Evolutionary conservation across 495 filamentous ascomycete genomes (phyloP).

Genomic region (Penicillium simplicissimum): DNA sequence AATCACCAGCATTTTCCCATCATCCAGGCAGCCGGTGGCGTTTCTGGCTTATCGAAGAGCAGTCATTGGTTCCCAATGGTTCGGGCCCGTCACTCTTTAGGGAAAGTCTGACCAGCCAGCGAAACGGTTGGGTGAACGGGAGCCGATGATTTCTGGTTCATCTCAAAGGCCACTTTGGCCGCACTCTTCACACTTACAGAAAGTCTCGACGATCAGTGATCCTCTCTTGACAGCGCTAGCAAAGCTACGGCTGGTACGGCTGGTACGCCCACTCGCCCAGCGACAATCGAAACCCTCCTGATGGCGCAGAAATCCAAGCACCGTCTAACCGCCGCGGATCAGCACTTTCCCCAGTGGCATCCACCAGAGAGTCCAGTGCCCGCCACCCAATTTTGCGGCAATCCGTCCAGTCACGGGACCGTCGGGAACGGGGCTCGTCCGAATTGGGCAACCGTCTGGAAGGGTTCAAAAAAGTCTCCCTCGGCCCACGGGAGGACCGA

Average conservation of each 20-base stretch:
- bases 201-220: not conserved
- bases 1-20: not conserved
- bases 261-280: not conserved
- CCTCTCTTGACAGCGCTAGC: not conserved
- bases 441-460: not conserved
- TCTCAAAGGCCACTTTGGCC: too few species aligned
- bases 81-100: too few species aligned
- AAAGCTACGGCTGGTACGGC: not conserved
- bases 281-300: not conserved
- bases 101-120: not conserved
- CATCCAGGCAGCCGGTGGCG: conserved; percentile 16
- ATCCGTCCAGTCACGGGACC: not conserved
- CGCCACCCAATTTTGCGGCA: not conserved
- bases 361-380: not conserved
- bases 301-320: not conserved
- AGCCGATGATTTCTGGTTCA: too few species aligned
- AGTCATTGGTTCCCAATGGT: not conserved
- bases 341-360: too few species aligned
- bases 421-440: not conserved
- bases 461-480: not conserved
- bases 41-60: conserved; percentile 11
- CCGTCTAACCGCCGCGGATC: not conserved
- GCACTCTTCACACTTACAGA: not conserved
- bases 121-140: not conserved
- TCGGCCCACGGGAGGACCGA: not conserved